A percentile compares a stretch with the other conserved stretches of the same genome.
Evolutionary conservation across 2,329 filamentous ascomycete species (phyloP).

Genomic region (Pseudopyrenochaeta lycopersici): DNA sequence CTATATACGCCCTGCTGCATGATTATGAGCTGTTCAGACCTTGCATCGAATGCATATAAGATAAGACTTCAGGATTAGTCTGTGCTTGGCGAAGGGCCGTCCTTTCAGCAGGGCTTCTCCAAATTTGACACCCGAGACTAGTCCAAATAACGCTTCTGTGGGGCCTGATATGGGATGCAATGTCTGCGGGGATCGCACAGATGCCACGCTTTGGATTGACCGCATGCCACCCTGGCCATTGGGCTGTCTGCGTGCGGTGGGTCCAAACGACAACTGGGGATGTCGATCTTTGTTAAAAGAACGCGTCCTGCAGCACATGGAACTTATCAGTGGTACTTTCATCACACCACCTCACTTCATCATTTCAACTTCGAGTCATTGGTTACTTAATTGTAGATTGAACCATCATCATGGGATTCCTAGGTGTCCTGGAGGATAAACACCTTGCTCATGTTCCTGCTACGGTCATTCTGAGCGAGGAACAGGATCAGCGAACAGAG

Average conservation of each 20-base stretch:
- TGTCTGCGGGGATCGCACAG: constrained; percentile 19
- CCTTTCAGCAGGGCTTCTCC: constrained; percentile 9
- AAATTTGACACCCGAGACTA: constrained; percentile 11
- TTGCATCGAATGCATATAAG: constrained; percentile 6
- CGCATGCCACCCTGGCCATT: constrained; percentile 8
- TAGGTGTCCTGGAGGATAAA: constrained; percentile 44
- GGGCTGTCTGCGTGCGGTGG: neutral
- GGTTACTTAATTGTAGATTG: neutral
- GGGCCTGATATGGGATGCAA: constrained; percentile 14
- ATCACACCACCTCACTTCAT: neutral
- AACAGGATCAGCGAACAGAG: constrained; percentile 20
- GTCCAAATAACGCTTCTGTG: constrained; percentile 18
- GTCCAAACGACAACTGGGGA: constrained; percentile 3
- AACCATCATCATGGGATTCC: constrained; percentile 39
- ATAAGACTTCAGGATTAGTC: neutral
- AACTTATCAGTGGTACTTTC: neutral
- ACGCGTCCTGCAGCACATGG: neutral
- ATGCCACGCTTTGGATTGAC: constrained; percentile 10
- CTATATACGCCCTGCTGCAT: constrained; percentile 7
- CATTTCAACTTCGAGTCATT: neutral
- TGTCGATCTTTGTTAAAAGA: constrained; percentile 15
- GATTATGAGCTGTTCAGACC: neutral
- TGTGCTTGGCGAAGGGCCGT: constrained; percentile 3
- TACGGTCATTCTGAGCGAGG: constrained; percentile 43
- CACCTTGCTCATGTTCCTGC: constrained; percentile 46